Percentiles rank a stretch among this genome's conserved stretches.
phyloP scores from a whole-genome alignment of 2,329 filamentous ascomycete genomes.

The Leptosphaerulina australis region DNA sequence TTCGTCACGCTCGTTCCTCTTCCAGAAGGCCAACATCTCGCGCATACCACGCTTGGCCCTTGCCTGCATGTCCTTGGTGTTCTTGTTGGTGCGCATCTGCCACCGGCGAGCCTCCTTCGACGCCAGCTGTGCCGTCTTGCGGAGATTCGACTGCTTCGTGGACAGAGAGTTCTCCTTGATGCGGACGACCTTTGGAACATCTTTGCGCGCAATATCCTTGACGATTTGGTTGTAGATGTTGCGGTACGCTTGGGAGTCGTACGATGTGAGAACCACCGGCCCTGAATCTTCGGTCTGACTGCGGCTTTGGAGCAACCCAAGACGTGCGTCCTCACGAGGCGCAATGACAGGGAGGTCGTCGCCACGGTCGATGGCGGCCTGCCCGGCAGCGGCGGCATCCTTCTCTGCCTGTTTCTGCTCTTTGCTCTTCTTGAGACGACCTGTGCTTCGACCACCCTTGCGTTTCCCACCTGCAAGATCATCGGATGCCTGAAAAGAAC shows the following conservation, averaged over 20 bases:
- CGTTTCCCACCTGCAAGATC: slow-evolving; percentile 57
- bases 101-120: slow-evolving; percentile 97
- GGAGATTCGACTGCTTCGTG: slow-evolving; percentile 91
- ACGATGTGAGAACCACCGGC: slow-evolving; percentile 56
- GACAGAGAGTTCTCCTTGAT: slow-evolving; percentile 84
- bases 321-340: slow-evolving; percentile 62
- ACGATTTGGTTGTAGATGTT: slow-evolving; percentile 98
- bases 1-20: slow-evolving; percentile 96
- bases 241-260: slow-evolving; percentile 90
- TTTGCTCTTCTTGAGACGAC: slow-evolving; percentile 86
- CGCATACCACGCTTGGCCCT: slow-evolving; percentile 97
- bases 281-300: slow-evolving; percentile 58
- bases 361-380: slow-evolving; percentile 80
- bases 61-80: slow-evolving; percentile 95
- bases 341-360: slow-evolving; percentile 70
- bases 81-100: slow-evolving; percentile 98
- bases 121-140: slow-evolving; percentile 95
- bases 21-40: slow-evolving; percentile 99
- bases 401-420: slow-evolving; percentile 73
- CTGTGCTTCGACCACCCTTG: slow-evolving; percentile 58
- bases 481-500: slow-evolving; percentile 76
- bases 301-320: slow-evolving; percentile 51
- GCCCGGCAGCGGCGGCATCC: slow-evolving; percentile 82
- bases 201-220: slow-evolving; percentile 91
- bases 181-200: slow-evolving; percentile 89